Evolutionary conservation across 1,284 basidiomycete species (phyloP).

Genomic region (Ganoderma boninense): DNA sequence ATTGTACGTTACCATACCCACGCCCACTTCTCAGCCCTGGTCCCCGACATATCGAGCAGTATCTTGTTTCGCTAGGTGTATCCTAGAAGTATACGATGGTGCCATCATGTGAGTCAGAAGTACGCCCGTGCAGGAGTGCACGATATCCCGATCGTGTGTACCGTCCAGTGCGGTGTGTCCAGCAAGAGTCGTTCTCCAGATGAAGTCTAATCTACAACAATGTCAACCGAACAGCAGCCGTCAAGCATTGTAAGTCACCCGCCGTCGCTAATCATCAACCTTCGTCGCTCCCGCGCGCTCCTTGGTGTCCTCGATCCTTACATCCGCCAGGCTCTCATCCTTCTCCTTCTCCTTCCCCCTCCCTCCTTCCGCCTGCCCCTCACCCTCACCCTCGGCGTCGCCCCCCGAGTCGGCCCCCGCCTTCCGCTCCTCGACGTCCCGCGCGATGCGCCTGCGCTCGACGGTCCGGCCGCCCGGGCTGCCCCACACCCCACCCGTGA

Average conservation of each 20-base stretch:
- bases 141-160: background rate
- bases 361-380: background rate
- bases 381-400: background rate
- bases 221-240: background rate
- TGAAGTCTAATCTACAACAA: background rate
- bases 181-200: background rate
- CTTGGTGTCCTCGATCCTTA: background rate
- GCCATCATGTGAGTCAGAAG: background rate
- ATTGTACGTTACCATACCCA: background rate
- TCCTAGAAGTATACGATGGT: background rate
- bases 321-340: background rate
- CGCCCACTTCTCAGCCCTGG: background rate
- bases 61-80: background rate
- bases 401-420: background rate
- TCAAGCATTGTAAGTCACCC: background rate
- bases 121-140: background rate
- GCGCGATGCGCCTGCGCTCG: slow-evolving; percentile 26
- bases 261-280: background rate
- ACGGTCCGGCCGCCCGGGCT: slow-evolving; percentile 39
- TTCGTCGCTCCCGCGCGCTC: background rate
- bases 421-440: slow-evolving; percentile 34
- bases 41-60: background rate
- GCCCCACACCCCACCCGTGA: slow-evolving; percentile 51
- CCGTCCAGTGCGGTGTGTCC: background rate
- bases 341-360: background rate